These are phyloP conservation scores for Ophiostoma novo-ulmi DNA, from an alignment of 2,329 filamentous ascomycete genomes.

Conservation along the genomic window DNA sequence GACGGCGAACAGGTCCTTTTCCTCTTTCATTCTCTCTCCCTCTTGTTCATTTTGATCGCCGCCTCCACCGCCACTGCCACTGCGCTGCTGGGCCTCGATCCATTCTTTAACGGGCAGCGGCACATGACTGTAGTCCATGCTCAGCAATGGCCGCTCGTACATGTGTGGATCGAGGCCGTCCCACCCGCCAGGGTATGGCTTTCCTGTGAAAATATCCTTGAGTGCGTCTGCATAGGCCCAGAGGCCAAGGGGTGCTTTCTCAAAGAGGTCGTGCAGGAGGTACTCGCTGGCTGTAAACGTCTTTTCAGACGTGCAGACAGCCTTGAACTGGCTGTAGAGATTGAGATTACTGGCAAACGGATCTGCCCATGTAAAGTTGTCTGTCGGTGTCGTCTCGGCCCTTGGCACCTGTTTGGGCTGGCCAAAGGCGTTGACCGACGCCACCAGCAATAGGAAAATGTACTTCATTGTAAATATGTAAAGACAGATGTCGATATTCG, in stretches of 20 bases:
- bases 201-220: slow-evolving; percentile 38
- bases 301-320: not conserved
- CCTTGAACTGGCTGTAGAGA: not conserved
- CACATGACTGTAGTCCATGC: slow-evolving; percentile 41
- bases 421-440: not conserved
- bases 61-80: not conserved
- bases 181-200: slow-evolving; percentile 49
- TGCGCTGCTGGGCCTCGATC: not conserved
- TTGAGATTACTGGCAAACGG: not conserved
- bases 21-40: not conserved
- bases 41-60: not conserved
- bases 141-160: slow-evolving; percentile 43
- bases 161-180: slow-evolving; percentile 49
- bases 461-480: not conserved
- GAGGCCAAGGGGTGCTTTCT: not conserved
- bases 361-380: not conserved
- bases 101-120: not conserved
- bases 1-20: not conserved
- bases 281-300: not conserved
- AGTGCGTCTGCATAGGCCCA: slow-evolving; percentile 26
- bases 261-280: not conserved
- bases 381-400: not conserved
- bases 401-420: not conserved
- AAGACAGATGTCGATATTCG: not conserved
- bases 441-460: not conserved